Evolutionary conservation across 371 early-diverging fungal species (phyloP).

Genomic region (Mortierella sp.): DNA sequence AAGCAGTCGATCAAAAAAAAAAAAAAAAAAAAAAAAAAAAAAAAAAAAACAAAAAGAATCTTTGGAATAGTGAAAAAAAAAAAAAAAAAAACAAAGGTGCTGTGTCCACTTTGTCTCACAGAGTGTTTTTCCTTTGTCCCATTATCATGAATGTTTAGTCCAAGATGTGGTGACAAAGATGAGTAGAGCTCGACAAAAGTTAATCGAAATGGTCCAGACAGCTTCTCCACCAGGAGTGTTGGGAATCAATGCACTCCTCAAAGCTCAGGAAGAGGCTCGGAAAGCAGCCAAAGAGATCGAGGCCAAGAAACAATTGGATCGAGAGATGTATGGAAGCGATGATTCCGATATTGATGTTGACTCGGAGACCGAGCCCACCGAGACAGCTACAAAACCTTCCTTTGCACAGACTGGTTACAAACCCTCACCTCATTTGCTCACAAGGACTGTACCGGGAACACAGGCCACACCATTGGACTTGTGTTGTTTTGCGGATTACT

Average conservation of each 20-base stretch:
- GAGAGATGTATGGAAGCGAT: neutral
- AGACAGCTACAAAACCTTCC: neutral
- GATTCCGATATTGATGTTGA: neutral
- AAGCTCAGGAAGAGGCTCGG: constrained; percentile 23
- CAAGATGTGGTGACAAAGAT: constrained; percentile 32
- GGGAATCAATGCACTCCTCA: constrained; percentile 24
- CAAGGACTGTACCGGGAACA: constrained; percentile 30
- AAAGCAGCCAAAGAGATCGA: neutral
- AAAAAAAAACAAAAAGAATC: neutral
- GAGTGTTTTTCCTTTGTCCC: no score
- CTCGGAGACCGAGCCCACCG: neutral
- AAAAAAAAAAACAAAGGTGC: no score
- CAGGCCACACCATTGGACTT: constrained; percentile 28
- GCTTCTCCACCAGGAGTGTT: constrained; percentile 31
- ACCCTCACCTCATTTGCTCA: constrained; percentile 20
- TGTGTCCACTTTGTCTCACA: no score
- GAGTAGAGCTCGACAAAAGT: constrained; percentile 23
- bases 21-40: neutral
- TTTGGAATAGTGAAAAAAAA: neutral
- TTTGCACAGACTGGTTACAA: constrained; percentile 12
- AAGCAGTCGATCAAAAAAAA: neutral
- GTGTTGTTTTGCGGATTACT: constrained; percentile 24
- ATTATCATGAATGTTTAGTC: constrained; percentile 10
- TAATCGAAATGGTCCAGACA: constrained; percentile 22
- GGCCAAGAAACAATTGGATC: constrained; percentile 5